Percentiles rank a stretch among this genome's conserved stretches.
Evolutionary conservation across 371 early-diverging fungal genomes (phyloP).

Genomic region (Ordospora colligata): DNA sequence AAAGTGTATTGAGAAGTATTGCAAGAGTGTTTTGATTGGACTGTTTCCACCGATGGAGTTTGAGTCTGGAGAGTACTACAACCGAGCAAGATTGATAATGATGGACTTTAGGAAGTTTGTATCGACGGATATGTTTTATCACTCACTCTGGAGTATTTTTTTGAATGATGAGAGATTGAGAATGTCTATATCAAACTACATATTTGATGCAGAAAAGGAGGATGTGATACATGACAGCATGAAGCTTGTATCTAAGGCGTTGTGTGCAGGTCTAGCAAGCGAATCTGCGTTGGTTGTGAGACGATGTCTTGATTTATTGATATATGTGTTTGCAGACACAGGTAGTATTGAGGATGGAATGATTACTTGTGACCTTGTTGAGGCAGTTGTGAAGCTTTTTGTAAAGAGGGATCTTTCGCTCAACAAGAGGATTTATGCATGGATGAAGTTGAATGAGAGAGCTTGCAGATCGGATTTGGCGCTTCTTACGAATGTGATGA

Average conservation of each 20-base stretch:
- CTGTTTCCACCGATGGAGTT: conserved; percentile 52
- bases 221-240: neutral
- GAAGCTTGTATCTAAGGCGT: conserved; percentile 10
- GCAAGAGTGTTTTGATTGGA: conserved; percentile 37
- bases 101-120: conserved; percentile 18
- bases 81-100: conserved; percentile 18
- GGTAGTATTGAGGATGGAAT: neutral
- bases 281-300: conserved; percentile 23
- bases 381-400: conserved; percentile 45
- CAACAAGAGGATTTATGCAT: conserved; percentile 51
- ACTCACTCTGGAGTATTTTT: conserved; percentile 38
- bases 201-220: neutral
- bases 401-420: conserved; percentile 52
- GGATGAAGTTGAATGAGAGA: conserved; percentile 28
- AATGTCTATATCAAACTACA: conserved; percentile 26
- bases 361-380: neutral
- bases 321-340: neutral
- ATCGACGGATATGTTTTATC: conserved; percentile 10
- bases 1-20: conserved; percentile 3
- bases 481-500: neutral
- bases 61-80: conserved; percentile 46
- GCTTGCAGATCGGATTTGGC: neutral
- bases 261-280: conserved; percentile 20
- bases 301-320: conserved; percentile 34
- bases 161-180: conserved; percentile 36